These are phyloP conservation scores for Xylaria nigripes DNA, from an alignment of 495 filamentous ascomycete species.

Conservation along the genomic window DNA sequence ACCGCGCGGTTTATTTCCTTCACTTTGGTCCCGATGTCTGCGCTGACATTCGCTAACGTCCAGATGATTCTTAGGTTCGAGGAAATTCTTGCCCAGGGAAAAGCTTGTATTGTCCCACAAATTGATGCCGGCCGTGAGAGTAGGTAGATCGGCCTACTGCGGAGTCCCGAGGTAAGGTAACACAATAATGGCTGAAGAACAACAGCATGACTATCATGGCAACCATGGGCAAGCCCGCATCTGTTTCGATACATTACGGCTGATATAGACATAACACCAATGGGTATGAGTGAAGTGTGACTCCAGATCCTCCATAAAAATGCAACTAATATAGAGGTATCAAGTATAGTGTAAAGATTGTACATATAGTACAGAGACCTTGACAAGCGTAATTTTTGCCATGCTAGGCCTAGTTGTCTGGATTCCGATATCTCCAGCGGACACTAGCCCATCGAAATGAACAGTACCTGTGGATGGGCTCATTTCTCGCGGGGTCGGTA, in stretches of 20 bases:
- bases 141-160: not conserved
- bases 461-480: not conserved
- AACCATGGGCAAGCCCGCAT: not conserved
- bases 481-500: slow-evolving; percentile 31
- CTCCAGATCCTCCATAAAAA: not conserved
- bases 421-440: not conserved
- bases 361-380: slow-evolving; percentile 7
- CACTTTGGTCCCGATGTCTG: not conserved
- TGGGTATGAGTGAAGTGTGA: not conserved
- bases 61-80: not conserved
- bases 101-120: not conserved
- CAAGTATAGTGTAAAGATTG: not conserved
- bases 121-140: not conserved
- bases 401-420: not conserved
- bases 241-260: slow-evolving; percentile 5
- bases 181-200: not conserved
- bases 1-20: not conserved
- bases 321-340: not conserved
- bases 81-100: not conserved
- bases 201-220: not conserved
- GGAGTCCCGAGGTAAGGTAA: not conserved
- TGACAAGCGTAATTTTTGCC: not conserved
- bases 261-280: not conserved
- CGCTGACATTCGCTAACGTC: not conserved
- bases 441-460: not conserved